These are phyloP conservation scores for Chalaropsis thielavioides DNA, from an alignment of 2,329 filamentous ascomycete genomes.

Conservation along the genomic window DNA sequence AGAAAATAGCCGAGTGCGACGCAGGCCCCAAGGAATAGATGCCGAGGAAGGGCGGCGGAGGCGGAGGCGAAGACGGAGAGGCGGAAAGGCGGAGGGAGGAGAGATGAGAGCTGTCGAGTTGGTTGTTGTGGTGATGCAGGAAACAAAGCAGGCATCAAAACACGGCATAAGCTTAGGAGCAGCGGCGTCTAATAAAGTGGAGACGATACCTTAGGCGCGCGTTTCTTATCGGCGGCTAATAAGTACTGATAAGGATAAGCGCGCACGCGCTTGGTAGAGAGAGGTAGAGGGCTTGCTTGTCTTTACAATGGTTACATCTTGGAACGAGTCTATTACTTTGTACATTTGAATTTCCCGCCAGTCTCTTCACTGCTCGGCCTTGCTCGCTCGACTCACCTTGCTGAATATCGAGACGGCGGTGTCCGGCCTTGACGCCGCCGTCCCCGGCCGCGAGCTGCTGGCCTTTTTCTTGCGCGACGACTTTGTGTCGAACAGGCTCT, in stretches of 20 bases:
- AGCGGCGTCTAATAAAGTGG: background rate
- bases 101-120: background rate
- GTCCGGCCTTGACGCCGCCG: conserved; percentile 19
- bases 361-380: background rate
- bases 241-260: background rate
- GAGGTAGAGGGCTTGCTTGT: background rate
- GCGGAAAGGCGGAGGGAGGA: background rate
- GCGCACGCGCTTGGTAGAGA: background rate
- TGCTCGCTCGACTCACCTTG: conserved; percentile 1
- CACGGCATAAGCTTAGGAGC: background rate
- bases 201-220: background rate
- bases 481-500: conserved; percentile 56
- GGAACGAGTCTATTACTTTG: background rate
- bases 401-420: conserved; percentile 7
- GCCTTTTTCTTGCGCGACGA: conserved; percentile 38
- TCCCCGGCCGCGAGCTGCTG: conserved; percentile 28
- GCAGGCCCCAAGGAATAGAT: background rate
- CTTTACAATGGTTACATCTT: background rate
- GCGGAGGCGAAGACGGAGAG: background rate
- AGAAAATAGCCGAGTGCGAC: background rate
- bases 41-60: background rate
- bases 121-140: background rate
- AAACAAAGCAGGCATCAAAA: background rate
- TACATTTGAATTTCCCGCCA: background rate
- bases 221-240: background rate